Percentiles rank a stretch among this genome's conserved stretches.
phyloP scores from a whole-genome alignment of 768 basidiomycete genomes.

The Tylopilus balloui region DNA sequence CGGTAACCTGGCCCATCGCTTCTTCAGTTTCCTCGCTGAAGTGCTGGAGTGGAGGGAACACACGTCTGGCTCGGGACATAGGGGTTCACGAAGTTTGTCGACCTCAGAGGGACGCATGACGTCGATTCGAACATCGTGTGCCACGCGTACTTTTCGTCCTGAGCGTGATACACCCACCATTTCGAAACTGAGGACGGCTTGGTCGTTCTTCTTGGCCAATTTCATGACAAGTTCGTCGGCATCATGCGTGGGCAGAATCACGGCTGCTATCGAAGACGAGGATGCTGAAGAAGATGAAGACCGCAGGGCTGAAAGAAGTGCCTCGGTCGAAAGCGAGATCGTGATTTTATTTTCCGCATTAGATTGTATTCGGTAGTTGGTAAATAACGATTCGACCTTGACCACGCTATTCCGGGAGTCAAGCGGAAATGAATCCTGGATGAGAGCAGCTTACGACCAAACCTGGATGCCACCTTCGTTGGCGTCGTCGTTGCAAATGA shows the following conservation, averaged over 20 bases:
- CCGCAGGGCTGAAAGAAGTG: constrained; percentile 68
- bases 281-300: constrained; percentile 53
- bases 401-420: constrained; percentile 43
- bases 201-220: constrained; percentile 81
- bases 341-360: constrained; percentile 81
- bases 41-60: constrained; percentile 23
- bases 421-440: constrained; percentile 18
- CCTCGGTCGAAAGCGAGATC: constrained; percentile 66
- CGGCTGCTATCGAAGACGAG: constrained; percentile 31
- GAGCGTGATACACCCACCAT: constrained; percentile 62
- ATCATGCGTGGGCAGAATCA: constrained; percentile 38
- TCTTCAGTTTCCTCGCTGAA: constrained; percentile 2
- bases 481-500: constrained; percentile 78
- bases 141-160: constrained; percentile 59
- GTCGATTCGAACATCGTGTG: constrained; percentile 80
- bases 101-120: constrained; percentile 75
- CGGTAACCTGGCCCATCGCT: constrained; percentile 54
- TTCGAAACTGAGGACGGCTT: constrained; percentile 73
- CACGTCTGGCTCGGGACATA: constrained; percentile 85
- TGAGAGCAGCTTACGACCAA: constrained; percentile 58
- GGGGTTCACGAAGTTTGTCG: constrained; percentile 66
- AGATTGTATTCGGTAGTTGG: constrained; percentile 79
- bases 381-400: constrained; percentile 65
- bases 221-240: constrained; percentile 73
- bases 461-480: constrained; percentile 85